Evolutionary conservation across 306 rosid genomes (phyloP), one percentile per base, ranked within the genome.

Genomic region (Cucumis hystrix): DNA sequence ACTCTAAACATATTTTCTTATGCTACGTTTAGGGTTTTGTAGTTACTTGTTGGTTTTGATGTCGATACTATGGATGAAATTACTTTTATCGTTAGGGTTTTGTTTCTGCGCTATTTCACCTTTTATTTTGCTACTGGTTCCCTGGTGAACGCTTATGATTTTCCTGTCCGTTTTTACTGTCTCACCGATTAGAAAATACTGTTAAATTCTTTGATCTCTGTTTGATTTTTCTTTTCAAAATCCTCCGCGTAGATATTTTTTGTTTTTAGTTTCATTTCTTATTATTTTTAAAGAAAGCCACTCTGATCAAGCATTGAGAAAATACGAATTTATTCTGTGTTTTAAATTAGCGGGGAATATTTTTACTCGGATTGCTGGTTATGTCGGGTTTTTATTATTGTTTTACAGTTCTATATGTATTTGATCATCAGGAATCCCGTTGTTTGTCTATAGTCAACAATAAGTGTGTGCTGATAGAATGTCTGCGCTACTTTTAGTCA

Each of bases 21-120:
- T 72, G 43, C 43, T 14, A 9, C 6, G 45, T 33, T 69, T 73
- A 73, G 77, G 77, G 77, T 73, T 73, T 73, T 30, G 17, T 73
- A 2, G 77, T 28, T 73, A 33, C 17, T 33, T 71, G 43, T 33
- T 73, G n/a, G n/a, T 73, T 73, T 73, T 73, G 49, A 28, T 49
- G 62, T 71, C 43, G 21, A 49, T 25, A 17, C 23, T 16, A 8
- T 5, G 60, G 18, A 15, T 49, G 60, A 5, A 72, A 16, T 54
- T 6, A 39, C 10, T 52, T 30, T 73, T 28, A 10, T 30, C 5
- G 49, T 30, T 73, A 73, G 77, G 77, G 63, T 73, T 73, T 4
- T 33, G 63, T 30, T 6, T 33, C 30, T 54, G 23, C 41, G 16
- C 77, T 16, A 15, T 28, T 71, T 49, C 16, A 6, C 13, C 7